phyloP scores from a whole-genome alignment of 352 stramenopile species.

The Phytophthora vignae region DNA sequence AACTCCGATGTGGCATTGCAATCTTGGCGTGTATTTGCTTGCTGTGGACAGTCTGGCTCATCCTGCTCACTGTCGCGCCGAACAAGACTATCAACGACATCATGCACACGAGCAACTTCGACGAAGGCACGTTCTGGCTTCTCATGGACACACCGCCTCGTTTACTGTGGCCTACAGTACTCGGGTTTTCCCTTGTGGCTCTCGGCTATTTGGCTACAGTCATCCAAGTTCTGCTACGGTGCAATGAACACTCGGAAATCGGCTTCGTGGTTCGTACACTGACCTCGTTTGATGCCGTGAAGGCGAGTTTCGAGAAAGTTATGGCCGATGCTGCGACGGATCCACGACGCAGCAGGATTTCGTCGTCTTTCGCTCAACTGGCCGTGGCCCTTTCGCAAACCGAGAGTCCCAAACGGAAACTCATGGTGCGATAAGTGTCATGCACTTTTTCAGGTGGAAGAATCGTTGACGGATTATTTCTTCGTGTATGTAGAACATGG shows the following conservation, averaged over 20 bases:
- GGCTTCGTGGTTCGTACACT: too few species aligned
- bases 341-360: not conserved
- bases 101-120: constrained; percentile 29
- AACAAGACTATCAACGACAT: constrained; percentile 26
- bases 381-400: not conserved
- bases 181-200: too few species aligned
- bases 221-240: constrained; percentile 14
- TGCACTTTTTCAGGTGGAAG: too few species aligned
- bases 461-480: too few species aligned
- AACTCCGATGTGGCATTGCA: not conserved
- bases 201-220: too few species aligned
- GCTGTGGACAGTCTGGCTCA: constrained; percentile 24
- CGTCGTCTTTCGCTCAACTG: not conserved
- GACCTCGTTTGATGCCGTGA: constrained; percentile 3
- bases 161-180: too few species aligned
- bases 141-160: too few species aligned
- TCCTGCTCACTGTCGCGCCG: constrained; percentile 16
- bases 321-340: not conserved
- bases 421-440: not conserved
- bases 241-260: not conserved
- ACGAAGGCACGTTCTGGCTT: constrained; percentile 36
- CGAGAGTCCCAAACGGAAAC: constrained; percentile 3
- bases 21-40: not conserved
- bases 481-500: constrained; percentile 1
- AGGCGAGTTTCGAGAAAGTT: not conserved